phyloP scores from a whole-genome alignment of 495 filamentous ascomycete species.

The Tetracladium setigerum region DNA sequence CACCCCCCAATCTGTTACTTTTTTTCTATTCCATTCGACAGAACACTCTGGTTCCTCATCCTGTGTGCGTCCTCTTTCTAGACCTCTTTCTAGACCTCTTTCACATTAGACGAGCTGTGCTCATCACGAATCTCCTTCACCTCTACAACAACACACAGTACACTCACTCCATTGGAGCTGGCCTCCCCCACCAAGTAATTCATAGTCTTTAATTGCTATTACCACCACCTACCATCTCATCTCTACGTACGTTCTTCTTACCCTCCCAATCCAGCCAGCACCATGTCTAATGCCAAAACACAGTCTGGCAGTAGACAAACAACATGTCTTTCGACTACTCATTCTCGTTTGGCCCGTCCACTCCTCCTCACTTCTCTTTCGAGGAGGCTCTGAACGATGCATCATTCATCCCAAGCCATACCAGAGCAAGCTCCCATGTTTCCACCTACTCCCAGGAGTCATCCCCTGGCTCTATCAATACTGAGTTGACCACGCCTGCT shows the following conservation, averaged over 20 bases:
- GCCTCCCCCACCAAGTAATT: conserved; percentile 27
- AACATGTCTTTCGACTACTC: conserved; percentile 49
- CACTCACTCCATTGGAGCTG: conserved; percentile 30
- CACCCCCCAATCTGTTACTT: conserved; percentile 18
- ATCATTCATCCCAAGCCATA: conserved; percentile 19
- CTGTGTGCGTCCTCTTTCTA: conserved; percentile 12
- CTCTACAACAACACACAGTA: conserved; percentile 12
- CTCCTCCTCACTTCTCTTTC: conserved; percentile 23
- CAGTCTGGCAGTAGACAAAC: conserved; percentile 26
- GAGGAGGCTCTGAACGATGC: conserved; percentile 35
- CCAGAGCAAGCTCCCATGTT: conserved; percentile 43
- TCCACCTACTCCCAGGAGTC: conserved; percentile 58
- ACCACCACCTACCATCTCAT: conserved; percentile 3
- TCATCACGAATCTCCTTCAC: conserved; percentile 28
- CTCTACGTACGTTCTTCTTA: conserved; percentile 15
- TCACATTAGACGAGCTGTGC: conserved; percentile 23
- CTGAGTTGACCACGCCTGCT: conserved; percentile 63
- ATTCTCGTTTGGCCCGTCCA: conserved; percentile 46
- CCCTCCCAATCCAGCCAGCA: not conserved
- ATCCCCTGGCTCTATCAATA: conserved; percentile 60
- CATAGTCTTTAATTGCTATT: conserved; percentile 21
- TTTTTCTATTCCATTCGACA: conserved; percentile 21
- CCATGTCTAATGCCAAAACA: conserved; percentile 9
- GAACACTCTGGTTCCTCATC: conserved; percentile 6
- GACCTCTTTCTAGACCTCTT: conserved; percentile 16